Evolutionary conservation across 768 basidiomycete species (phyloP).

Genomic region (Leucocoprinus sp.): DNA sequence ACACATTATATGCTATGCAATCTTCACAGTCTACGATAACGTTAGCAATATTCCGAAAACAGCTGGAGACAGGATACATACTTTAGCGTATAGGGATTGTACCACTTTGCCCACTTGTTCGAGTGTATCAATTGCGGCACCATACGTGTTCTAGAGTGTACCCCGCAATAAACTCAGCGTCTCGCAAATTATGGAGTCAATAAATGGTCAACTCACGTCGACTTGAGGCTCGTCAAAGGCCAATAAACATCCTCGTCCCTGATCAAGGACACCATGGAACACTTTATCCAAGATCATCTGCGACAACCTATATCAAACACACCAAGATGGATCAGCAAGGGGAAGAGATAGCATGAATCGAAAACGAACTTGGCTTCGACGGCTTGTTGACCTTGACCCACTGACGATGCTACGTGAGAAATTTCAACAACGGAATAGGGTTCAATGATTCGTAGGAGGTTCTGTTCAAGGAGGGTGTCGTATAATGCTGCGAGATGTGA

Average conservation of each 20-base stretch:
- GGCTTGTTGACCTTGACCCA: slow-evolving; percentile 80
- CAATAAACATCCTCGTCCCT: slow-evolving; percentile 84
- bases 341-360: background rate
- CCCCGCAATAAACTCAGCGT: background rate
- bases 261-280: slow-evolving; percentile 92
- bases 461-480: slow-evolving; percentile 94
- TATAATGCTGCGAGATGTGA: slow-evolving; percentile 91
- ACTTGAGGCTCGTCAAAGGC: slow-evolving; percentile 84
- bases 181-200: slow-evolving; percentile 7
- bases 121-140: slow-evolving; percentile 81
- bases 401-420: slow-evolving; percentile 76
- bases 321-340: background rate
- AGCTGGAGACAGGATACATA: slow-evolving; percentile 6
- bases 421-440: slow-evolving; percentile 93
- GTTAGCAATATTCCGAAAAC: background rate
- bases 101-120: slow-evolving; percentile 93
- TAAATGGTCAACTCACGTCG: slow-evolving; percentile 55
- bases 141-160: slow-evolving; percentile 70
- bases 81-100: slow-evolving; percentile 85
- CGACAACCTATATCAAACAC: slow-evolving; percentile 49
- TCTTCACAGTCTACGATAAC: slow-evolving; percentile 18
- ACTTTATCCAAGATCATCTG: slow-evolving; percentile 99
- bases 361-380: slow-evolving; percentile 82
- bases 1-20: slow-evolving; percentile 18
- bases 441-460: slow-evolving; percentile 90